Evolutionary conservation across 129 eudicot species (phyloP).

Genomic region (Mikania micrantha): DNA sequence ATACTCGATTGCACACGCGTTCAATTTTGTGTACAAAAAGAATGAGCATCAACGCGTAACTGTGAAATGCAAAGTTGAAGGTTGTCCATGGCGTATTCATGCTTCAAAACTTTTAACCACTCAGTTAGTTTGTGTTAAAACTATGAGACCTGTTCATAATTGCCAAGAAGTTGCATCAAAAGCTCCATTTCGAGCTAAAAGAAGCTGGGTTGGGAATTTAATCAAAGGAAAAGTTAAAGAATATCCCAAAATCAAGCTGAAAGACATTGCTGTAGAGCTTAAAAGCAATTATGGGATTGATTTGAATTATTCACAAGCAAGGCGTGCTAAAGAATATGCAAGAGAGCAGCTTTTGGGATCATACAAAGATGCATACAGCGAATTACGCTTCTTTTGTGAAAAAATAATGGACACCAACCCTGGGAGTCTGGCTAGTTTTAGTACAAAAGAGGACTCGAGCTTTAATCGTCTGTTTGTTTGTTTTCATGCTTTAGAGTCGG

Average conservation of each 20-base stretch:
- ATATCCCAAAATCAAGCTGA: slow-evolving; percentile 44
- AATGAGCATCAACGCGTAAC: slow-evolving; percentile 49
- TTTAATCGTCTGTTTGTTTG: slow-evolving; percentile 52
- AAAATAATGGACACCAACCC: slow-evolving; percentile 52
- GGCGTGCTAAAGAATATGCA: slow-evolving; percentile 40
- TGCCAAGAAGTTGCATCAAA: slow-evolving; percentile 43
- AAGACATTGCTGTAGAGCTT: slow-evolving; percentile 43
- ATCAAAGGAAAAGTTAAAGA: slow-evolving; percentile 48
- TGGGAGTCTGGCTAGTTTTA: slow-evolving; percentile 49
- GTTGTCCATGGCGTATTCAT: slow-evolving; percentile 49
- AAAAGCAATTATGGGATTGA: slow-evolving; percentile 47
- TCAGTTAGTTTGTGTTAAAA: slow-evolving; percentile 40
- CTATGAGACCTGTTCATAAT: slow-evolving; percentile 35
- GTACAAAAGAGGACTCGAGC: slow-evolving; percentile 56
- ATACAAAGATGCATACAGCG: slow-evolving; percentile 47
- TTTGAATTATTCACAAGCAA: slow-evolving; percentile 47
- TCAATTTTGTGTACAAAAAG: slow-evolving; percentile 41
- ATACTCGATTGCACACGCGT: slow-evolving; percentile 44
- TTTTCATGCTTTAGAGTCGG: slow-evolving; percentile 42
- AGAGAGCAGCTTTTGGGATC: slow-evolving; percentile 49
- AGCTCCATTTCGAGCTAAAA: slow-evolving; percentile 40
- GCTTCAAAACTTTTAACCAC: slow-evolving; percentile 47
- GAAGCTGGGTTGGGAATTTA: slow-evolving; percentile 47
- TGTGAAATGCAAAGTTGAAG: slow-evolving; percentile 42
- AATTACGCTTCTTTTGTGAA: slow-evolving; percentile 41